Base-by-base conservation (phyloP, 495 filamentous ascomycete species). In the Trichocladium uniseriatum region DNA sequence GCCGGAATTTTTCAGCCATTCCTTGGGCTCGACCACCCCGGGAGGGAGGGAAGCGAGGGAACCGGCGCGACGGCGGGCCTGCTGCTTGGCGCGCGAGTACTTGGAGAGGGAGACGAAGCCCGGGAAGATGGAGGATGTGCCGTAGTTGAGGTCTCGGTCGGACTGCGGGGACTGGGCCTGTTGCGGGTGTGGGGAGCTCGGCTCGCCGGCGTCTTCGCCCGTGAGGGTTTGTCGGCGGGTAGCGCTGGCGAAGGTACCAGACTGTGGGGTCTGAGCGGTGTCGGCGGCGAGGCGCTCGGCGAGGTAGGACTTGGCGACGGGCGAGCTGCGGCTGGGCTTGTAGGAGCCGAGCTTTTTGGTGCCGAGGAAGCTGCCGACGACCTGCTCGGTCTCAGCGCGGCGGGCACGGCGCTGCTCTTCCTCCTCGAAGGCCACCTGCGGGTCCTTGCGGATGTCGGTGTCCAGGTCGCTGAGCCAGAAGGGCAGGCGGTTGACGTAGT, bases 401-500 rank as follows among this genome's bases (percentile, higher is more conserved):
- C 84, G 82, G 6, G 80, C 83, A 45, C 83, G 79, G 38, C 82
- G 77, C 56, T 89, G 83, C 63, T 95, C 91, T 57, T 94, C 89
- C 57, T 88, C 86, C 45, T 92, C 83, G 64, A 94, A 97, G 1
- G 94, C 92, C 28, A 79, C 77, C 60, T 92, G 82, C 2, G 92
- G 92, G 62, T 98, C 92, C 55, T 84, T 86, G 44, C 89, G 80
- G 57, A 98, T 97, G 57, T 98, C 92, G 29, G 78, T 87, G 54
- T 95, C 91, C 9, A 96, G 70, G 45, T 90, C 86, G 50, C 82
- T 77, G 3, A 96, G 79, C 92, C 92, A 98, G 74, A 97, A 95
- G 5, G 92, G 92, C 49, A 98, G 81, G 48, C 77, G 87, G 68
- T 97, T 97, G 64, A 98, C 91, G 61, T 94, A 73, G 62, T 97